Evolutionary conservation across 139 green algal species (phyloP), one percentile per base, ranked within the genome.

Genomic region (Chlamydomonas applanata): DNA sequence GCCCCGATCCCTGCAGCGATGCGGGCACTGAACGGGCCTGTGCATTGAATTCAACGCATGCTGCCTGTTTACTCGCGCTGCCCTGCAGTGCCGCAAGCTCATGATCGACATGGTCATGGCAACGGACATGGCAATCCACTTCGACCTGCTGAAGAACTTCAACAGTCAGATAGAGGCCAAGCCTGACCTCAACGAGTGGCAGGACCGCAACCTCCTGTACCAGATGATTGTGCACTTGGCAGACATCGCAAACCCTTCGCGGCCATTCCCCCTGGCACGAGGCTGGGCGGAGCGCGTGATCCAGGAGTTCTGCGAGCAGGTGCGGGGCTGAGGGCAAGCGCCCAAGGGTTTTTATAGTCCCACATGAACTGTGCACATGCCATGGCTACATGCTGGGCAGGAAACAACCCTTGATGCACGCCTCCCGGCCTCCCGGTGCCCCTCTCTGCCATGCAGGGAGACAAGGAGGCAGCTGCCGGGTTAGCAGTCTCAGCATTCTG

Each of bases 41-140:
- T 7, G 11, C 11, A 11, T 11, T 7, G 40, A 19, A 11, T 11
- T 49, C 11, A 49, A 11, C 40, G 7, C 40, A 49, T 49, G 40
- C 40, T 11, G 40, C 40, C 11, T 49, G 40, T 49, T 7, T 7
- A 11, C 40, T 7, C 11, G 40, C 7, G n/a, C 62, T 69, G 2
- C 33, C 27, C 11, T 61, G 70, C 84, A 87, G 81, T 78, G 75
- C 70, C 83, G 86, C 49, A 79, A 83, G 63, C 77, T 89, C 7
- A 84, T 91, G 57, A 74, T 91, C n/a, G 83, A 85, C 63, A 83
- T 83, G 63, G 86, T 91, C 35, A 68, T 91, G 61, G 82, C 81
- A 3, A 91, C 86, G 4, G 86, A 91, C 84, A 91, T 91, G 83
- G 86, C 83, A n/a, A 81, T 89, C 72, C 86, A 91, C 75, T 91